Conservation (phyloP, 1,139 yeast species). For the Chernovozyma sophiae-reginae region DNA sequence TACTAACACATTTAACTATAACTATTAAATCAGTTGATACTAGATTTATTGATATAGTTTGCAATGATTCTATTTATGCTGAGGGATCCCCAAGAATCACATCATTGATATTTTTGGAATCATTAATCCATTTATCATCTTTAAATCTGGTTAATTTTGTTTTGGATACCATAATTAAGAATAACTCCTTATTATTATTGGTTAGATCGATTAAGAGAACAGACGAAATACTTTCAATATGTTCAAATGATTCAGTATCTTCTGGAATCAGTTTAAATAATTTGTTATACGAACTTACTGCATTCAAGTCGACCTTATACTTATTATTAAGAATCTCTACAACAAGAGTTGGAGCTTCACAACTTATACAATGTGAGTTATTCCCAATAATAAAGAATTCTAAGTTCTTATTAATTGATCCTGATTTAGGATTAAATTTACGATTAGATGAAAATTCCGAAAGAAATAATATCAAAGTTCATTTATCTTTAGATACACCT, state of each 20-base stretch:
- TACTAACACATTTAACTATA: constrained; percentile 44
- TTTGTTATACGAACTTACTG: constrained; percentile 66
- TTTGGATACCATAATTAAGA: constrained; percentile 56
- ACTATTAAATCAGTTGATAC: constrained; percentile 59
- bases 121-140: constrained; percentile 57
- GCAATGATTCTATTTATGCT: constrained; percentile 76
- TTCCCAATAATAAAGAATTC: constrained; percentile 60
- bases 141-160: constrained; percentile 49
- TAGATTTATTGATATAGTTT: constrained; percentile 58
- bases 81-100: constrained; percentile 79
- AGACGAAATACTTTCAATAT: constrained; percentile 54
- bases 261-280: constrained; percentile 44
- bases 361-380: constrained; percentile 68
- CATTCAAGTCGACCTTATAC: constrained; percentile 68
- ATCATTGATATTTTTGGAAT: constrained; percentile 68
- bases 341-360: constrained; percentile 71
- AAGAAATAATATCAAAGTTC: constrained; percentile 25
- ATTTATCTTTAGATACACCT: constrained; percentile 51
- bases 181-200: constrained; percentile 61
- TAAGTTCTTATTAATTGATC: constrained; percentile 61
- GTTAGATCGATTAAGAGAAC: constrained; percentile 66
- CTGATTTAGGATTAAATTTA: constrained; percentile 68
- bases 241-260: constrained; percentile 22
- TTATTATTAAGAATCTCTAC: constrained; percentile 73
- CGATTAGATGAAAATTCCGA: constrained; percentile 20